Base-by-base conservation (phyloP, 768 basidiomycete species). In the Lentinus tigrinus region DNA sequence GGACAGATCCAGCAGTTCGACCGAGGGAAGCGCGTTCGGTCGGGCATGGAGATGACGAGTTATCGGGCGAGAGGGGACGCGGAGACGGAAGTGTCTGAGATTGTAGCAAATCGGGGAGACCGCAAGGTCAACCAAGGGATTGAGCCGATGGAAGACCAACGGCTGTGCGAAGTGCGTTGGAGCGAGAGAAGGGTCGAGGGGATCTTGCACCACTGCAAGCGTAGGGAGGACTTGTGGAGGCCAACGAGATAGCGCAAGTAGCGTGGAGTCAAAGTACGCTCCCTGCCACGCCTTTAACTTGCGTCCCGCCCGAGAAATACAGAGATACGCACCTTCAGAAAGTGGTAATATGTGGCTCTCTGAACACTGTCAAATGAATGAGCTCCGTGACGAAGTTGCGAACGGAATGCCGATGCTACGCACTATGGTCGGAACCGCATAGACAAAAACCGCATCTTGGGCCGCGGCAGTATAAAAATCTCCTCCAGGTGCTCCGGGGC, bases 381-480 rank as follows among this genome's bases (percentile, higher is more conserved):
- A 52, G 52, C 55, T 51, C 57, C 52, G 28, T 44, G 52, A 31
- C 36, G 2, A n/a, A n/a, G n/a, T n/a, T n/a, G n/a, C n/a, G 49
- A 42, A 17, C 44, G 36, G 14, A 5, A 13, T 27, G 21, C 16
- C 14, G 21, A 16, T 24, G 13, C 1, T 14, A 73, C 88, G 73
- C 68, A 91, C 88, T 95, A 95, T 3, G 94, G 93, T 54, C 88
- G 80, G 72, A 96, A 95, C 58, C 88, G 75, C 52, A 96, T 67
- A 4, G 84, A 80, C 16, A 95, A 73, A 61, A 76, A 76, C 37
- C 71, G 62, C 61, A 96, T 63, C 0, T 61, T 65, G 13, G 70
- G 65, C 52, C 81, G 74, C 4, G 85, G 83, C 27, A 75, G 71
- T 54, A 76, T 68, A 57, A 88, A 77, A 34, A 94, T 77, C 50